These are phyloP conservation scores for Trametes polyzona DNA, from an alignment of 1,284 basidiomycete genomes.

Conservation along the genomic window DNA sequence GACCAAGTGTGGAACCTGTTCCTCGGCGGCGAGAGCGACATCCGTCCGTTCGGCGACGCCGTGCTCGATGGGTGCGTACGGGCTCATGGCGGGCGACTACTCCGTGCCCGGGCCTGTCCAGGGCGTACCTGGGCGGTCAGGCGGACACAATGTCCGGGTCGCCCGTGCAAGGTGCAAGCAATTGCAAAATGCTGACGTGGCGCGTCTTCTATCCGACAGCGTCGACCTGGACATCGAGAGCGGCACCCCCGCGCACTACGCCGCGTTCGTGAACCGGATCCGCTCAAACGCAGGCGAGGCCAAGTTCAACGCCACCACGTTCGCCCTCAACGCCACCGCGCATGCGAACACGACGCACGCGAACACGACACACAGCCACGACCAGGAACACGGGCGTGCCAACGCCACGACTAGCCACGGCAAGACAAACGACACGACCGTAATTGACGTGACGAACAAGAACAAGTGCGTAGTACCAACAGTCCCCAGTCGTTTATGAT, in stretches of 20 bases:
- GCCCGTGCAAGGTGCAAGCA: neutral
- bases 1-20: slow-evolving; percentile 67
- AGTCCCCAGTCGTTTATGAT: too few relatives aligned
- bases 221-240: slow-evolving; percentile 71
- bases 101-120: neutral
- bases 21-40: slow-evolving; percentile 55
- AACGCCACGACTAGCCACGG: neutral
- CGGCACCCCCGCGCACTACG: slow-evolving; percentile 53
- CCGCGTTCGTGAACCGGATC: slow-evolving; percentile 58
- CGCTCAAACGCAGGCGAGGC: slow-evolving; percentile 47
- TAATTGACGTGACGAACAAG: slow-evolving; percentile 11
- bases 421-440: slow-evolving; percentile 8
- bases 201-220: slow-evolving; percentile 33
- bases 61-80: slow-evolving; percentile 61
- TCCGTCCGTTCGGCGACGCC: slow-evolving; percentile 61
- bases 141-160: neutral
- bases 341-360: neutral
- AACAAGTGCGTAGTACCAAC: slow-evolving; percentile 18
- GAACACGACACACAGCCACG: neutral
- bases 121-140: slow-evolving; percentile 2
- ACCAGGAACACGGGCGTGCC: too few relatives aligned
- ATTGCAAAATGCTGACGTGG: slow-evolving; percentile 1
- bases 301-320: slow-evolving; percentile 42
- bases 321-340: slow-evolving; percentile 9
- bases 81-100: neutral